Conservation (phyloP, 495 filamentous ascomycete genomes). For the Cairneyella variabilis region DNA sequence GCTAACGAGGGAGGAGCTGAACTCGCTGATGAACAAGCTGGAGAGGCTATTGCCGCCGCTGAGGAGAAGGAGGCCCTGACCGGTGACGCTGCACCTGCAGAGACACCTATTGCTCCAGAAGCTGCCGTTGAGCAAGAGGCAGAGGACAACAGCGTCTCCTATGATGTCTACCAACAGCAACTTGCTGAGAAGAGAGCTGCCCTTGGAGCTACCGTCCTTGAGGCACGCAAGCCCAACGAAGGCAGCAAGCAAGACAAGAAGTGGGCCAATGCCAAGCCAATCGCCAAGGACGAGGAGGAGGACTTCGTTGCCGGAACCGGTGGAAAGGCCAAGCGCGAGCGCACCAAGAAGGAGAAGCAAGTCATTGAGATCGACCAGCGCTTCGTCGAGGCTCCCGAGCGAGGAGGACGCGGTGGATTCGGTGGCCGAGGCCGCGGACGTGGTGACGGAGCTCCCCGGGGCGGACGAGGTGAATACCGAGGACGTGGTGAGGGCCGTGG, state of each 20-base stretch:
- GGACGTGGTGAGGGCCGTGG: conserved; percentile 34
- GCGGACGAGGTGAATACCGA: conserved; percentile 37
- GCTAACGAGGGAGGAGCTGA: conserved; percentile 72
- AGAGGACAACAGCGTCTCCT: conserved; percentile 85
- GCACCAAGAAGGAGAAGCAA: conserved; percentile 90
- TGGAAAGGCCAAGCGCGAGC: conserved; percentile 81
- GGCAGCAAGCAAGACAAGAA: conserved; percentile 82
- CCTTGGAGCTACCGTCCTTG: conserved; percentile 57
- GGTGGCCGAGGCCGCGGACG: conserved; percentile 49
- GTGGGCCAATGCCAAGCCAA: conserved; percentile 79
- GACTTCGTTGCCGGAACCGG: conserved; percentile 70
- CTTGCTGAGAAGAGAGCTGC: conserved; percentile 75
- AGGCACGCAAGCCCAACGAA: conserved; percentile 86
- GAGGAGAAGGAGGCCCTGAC: conserved; percentile 63
- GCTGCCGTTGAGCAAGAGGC: conserved; percentile 51
- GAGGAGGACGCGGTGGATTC: conserved; percentile 44
- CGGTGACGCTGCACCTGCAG: conserved; percentile 36
- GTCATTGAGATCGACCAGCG: conserved; percentile 80
- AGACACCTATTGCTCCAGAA: conserved; percentile 28
- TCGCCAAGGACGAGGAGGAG: conserved; percentile 69
- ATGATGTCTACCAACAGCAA: conserved; percentile 83
- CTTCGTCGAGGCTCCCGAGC: conserved; percentile 62
- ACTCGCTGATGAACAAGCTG: conserved; percentile 84
- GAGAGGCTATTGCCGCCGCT: conserved; percentile 76
- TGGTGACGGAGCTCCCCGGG: conserved; percentile 44